Percentiles rank a stretch among this genome's conserved stretches.
Conservation (phyloP, 768 basidiomycete species). For the Tulasnella sp. region DNA sequence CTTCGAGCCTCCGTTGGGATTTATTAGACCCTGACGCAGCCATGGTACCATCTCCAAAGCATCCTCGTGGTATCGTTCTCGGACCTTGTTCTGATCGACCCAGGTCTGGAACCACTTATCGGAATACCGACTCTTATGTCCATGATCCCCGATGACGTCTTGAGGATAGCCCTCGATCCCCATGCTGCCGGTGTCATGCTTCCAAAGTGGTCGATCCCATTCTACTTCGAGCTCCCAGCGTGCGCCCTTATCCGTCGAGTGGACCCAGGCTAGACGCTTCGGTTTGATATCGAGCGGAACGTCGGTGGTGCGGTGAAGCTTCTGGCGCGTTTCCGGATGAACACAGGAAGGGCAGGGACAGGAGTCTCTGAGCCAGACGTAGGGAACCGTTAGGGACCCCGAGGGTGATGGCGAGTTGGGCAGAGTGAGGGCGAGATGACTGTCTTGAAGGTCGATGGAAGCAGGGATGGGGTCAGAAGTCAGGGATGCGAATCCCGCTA, state of each 20-base stretch:
- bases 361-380: constrained; percentile 79
- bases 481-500: neutral
- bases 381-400: constrained; percentile 58
- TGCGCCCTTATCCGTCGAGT: neutral
- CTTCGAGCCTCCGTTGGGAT: neutral
- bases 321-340: constrained; percentile 75
- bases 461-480: neutral
- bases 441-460: neutral
- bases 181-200: constrained; percentile 23
- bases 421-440: neutral
- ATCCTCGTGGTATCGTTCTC: constrained; percentile 22
- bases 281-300: constrained; percentile 47
- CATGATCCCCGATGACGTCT: neutral
- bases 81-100: neutral
- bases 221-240: constrained; percentile 24
- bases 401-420: constrained; percentile 8
- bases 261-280: constrained; percentile 44
- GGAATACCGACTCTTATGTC: neutral
- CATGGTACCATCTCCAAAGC: constrained; percentile 47
- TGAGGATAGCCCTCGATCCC: constrained; percentile 22
- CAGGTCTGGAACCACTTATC: neutral
- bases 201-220: constrained; percentile 18
- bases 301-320: constrained; percentile 67
- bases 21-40: constrained; percentile 44
- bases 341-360: constrained; percentile 71